phyloP scores from a whole-genome alignment of 768 basidiomycete genomes.

The Epithele typhae region DNA sequence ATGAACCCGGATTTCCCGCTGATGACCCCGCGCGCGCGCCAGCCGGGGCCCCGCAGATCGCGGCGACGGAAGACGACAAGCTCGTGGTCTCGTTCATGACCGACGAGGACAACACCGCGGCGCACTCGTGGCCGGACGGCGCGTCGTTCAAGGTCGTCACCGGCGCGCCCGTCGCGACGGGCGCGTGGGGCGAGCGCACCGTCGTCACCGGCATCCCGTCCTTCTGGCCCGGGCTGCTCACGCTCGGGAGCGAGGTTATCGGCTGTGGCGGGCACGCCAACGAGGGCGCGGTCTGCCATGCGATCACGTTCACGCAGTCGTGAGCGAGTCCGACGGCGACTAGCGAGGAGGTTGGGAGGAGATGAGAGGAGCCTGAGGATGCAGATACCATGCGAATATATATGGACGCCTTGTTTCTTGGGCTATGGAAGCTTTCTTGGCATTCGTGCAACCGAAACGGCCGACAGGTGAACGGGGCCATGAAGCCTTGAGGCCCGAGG shows the following conservation, averaged over 20 bases:
- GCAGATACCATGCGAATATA: too few relatives aligned
- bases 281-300: background rate
- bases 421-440: too few relatives aligned
- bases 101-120: background rate
- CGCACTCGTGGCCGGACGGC: background rate
- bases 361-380: too few relatives aligned
- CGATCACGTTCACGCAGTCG: background rate
- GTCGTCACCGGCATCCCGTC: background rate
- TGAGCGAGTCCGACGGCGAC: too few relatives aligned
- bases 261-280: background rate
- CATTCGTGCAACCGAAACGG: too few relatives aligned
- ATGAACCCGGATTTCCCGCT: too few relatives aligned
- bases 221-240: background rate
- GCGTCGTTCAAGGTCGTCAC: constrained; percentile 3
- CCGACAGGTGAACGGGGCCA: too few relatives aligned
- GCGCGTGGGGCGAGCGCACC: background rate
- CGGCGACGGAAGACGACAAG: background rate
- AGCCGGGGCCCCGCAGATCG: constrained; percentile 2
- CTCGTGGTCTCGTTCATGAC: constrained; percentile 2
- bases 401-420: too few relatives aligned
- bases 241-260: background rate
- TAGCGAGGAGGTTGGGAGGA: too few relatives aligned
- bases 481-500: too few relatives aligned
- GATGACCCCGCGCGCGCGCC: background rate
- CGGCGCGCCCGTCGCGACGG: background rate